Evolutionary conservation across 2,329 filamentous ascomycete species (phyloP).

Genomic region (Penicillium janthinellum): DNA sequence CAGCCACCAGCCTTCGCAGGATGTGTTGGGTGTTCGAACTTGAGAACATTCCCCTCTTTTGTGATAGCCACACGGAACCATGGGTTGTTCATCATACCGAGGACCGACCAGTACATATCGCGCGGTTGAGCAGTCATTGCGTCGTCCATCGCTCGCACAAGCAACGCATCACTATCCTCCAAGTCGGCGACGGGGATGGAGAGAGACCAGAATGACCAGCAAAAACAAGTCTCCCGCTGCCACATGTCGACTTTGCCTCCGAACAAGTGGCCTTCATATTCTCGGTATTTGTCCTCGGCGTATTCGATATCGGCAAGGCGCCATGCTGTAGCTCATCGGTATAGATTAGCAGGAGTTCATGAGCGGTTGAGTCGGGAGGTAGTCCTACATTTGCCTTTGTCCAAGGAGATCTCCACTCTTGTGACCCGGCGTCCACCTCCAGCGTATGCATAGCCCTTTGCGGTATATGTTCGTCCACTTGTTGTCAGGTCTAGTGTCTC

Average conservation of each 20-base stretch:
- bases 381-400: conserved; percentile 67
- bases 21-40: conserved; percentile 87
- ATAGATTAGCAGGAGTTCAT: conserved; percentile 10
- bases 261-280: conserved; percentile 64
- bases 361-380: not conserved
- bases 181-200: conserved; percentile 67
- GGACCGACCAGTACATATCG: conserved; percentile 94
- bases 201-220: conserved; percentile 90
- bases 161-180: conserved; percentile 66
- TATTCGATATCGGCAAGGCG: conserved; percentile 75
- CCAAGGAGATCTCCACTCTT: conserved; percentile 78
- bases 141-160: conserved; percentile 88
- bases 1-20: conserved; percentile 79
- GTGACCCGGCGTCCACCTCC: conserved; percentile 84
- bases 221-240: conserved; percentile 80
- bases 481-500: conserved; percentile 61
- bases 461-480: conserved; percentile 59
- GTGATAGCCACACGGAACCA: conserved; percentile 84
- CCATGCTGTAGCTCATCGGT: conserved; percentile 57
- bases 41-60: conserved; percentile 63
- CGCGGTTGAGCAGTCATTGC: conserved; percentile 81
- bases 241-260: conserved; percentile 78
- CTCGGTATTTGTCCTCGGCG: conserved; percentile 80
- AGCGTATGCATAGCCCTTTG: conserved; percentile 82
- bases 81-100: conserved; percentile 98